Conservation (phyloP, 2,329 filamentous ascomycete genomes). For the Verticillium nubilum region DNA sequence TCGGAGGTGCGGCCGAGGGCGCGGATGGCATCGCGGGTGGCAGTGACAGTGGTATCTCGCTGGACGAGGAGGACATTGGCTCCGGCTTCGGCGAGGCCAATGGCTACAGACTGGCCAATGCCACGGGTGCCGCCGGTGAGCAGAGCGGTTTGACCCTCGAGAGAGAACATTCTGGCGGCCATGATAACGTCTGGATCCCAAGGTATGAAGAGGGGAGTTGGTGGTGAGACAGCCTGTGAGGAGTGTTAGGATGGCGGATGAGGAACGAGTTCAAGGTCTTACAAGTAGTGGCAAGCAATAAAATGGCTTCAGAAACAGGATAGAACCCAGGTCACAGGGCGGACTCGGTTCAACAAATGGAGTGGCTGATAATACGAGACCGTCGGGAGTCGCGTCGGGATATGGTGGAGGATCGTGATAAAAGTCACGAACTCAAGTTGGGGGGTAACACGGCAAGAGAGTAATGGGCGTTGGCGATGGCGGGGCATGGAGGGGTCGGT, state of each 20-base stretch:
- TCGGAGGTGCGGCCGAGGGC: slow-evolving; percentile 59
- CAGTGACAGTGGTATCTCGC: slow-evolving; percentile 33
- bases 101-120: slow-evolving; percentile 51
- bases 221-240: no score
- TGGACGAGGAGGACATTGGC: slow-evolving; percentile 52
- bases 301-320: background rate
- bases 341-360: background rate
- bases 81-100: slow-evolving; percentile 54
- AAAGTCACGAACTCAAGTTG: background rate
- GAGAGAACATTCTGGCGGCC: slow-evolving; percentile 41
- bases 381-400: background rate
- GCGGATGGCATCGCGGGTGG: slow-evolving; percentile 58
- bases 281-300: background rate
- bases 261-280: background rate
- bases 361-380: background rate
- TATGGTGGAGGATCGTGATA: background rate
- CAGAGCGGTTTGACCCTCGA: slow-evolving; percentile 51
- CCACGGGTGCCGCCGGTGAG: slow-evolving; percentile 53
- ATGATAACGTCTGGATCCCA: slow-evolving; percentile 17
- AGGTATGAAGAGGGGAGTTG: no score
- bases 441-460: background rate
- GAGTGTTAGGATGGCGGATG: background rate
- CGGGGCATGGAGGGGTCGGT: background rate
- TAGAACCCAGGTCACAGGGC: background rate
- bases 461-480: background rate